Percentiles rank a stretch among this genome's conserved stretches.
These are phyloP conservation scores for Phytophthora pistaciae DNA, from an alignment of 352 stramenopile genomes.

Conservation along the genomic window DNA sequence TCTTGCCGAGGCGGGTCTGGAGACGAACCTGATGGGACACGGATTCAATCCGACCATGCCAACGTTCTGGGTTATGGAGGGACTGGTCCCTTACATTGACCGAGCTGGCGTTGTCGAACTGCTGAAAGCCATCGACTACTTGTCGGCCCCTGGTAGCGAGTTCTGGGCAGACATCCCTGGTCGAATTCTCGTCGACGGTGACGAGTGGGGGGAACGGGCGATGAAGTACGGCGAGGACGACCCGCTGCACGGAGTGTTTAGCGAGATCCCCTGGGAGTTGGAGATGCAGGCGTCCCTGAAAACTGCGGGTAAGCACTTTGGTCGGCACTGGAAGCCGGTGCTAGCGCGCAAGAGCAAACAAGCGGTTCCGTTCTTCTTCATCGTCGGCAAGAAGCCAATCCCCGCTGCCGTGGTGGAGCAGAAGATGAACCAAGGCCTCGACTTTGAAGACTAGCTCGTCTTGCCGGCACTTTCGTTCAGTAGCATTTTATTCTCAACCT, in stretches of 20 bases:
- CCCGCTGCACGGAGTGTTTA: slow-evolving; percentile 54
- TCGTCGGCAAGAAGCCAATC: slow-evolving; percentile 44
- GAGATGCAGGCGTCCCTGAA: slow-evolving; percentile 44
- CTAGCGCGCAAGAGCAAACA: slow-evolving; percentile 23
- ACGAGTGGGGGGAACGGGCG: slow-evolving; percentile 29
- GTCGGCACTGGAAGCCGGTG: slow-evolving; percentile 50
- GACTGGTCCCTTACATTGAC: slow-evolving; percentile 55
- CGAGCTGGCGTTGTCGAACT: slow-evolving; percentile 47
- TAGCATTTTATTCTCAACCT: background rate
- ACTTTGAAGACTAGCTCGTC: slow-evolving; percentile 20
- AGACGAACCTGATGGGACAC: slow-evolving; percentile 44
- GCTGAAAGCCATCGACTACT: slow-evolving; percentile 53
- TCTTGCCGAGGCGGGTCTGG: slow-evolving; percentile 47
- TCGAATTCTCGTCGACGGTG: slow-evolving; percentile 25
- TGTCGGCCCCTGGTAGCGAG: slow-evolving; percentile 56
- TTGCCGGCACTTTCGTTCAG: background rate
- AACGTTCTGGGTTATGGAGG: slow-evolving; percentile 72
- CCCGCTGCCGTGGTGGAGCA: slow-evolving; percentile 29
- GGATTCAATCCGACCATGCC: slow-evolving; percentile 56
- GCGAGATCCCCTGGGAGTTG: slow-evolving; percentile 47
- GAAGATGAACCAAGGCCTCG: slow-evolving; percentile 31
- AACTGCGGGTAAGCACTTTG: slow-evolving; percentile 44
- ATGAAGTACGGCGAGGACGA: slow-evolving; percentile 69
- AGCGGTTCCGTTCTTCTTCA: slow-evolving; percentile 29
- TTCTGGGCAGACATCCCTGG: slow-evolving; percentile 65